phyloP scores from a whole-genome alignment of 805 yeast species.

The Suhomyces canberraensis region DNA sequence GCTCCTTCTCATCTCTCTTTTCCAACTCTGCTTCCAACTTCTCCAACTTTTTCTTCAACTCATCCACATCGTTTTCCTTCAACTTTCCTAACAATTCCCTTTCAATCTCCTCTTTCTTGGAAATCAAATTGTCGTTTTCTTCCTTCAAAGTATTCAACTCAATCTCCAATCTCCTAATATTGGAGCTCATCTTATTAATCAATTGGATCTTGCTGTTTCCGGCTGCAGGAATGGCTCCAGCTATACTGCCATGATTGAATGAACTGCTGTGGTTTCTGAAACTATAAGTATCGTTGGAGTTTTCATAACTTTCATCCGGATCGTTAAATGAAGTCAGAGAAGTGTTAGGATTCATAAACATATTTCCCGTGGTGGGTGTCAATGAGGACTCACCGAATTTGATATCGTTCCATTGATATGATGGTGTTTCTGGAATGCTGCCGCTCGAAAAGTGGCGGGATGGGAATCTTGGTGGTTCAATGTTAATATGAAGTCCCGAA shows the following conservation, averaged over 20 bases:
- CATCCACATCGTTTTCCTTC: conserved; percentile 26
- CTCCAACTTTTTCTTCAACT: conserved; percentile 28
- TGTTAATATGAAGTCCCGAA: conserved; percentile 13
- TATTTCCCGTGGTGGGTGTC: conserved; percentile 17
- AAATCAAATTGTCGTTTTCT: conserved; percentile 50
- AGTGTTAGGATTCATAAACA: conserved; percentile 8
- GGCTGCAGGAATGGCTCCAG: conserved; percentile 11
- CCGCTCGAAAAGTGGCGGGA: conserved; percentile 4
- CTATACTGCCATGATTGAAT: background rate
- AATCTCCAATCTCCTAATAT: conserved; percentile 74
- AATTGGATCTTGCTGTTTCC: conserved; percentile 48
- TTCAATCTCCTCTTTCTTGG: conserved; percentile 64
- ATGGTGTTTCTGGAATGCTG: conserved; percentile 5
- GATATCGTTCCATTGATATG: conserved; percentile 18
- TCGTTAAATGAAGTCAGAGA: conserved; percentile 15
- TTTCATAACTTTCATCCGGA: conserved; percentile 7
- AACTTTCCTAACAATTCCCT: conserved; percentile 55
- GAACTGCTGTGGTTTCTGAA: conserved; percentile 1
- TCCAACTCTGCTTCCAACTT: conserved; percentile 29
- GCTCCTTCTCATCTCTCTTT: conserved; percentile 37
- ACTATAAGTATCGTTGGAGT: background rate
- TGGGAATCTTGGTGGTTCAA: conserved; percentile 12
- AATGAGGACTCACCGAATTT: conserved; percentile 48
- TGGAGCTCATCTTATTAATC: conserved; percentile 70
- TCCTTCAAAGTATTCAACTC: conserved; percentile 67